These are phyloP conservation scores for Allantophomopsis cytisporea DNA, from an alignment of 2,329 filamentous ascomycete genomes.

Conservation along the genomic window DNA sequence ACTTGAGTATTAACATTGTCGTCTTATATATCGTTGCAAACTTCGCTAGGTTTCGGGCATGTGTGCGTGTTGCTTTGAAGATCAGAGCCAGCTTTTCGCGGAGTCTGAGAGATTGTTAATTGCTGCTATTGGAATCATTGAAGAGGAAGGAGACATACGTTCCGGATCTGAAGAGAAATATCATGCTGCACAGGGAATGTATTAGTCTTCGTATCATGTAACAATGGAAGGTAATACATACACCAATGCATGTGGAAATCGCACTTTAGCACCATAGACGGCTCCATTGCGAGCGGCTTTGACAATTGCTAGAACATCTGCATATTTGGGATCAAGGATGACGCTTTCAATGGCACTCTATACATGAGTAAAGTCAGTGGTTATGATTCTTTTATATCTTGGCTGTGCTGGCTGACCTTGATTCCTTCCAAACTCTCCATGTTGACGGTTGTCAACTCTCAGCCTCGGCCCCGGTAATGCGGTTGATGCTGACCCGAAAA, in stretches of 20 bases:
- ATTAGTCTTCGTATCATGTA: not conserved
- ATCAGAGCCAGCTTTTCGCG: slow-evolving; percentile 68
- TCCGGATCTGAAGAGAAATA: slow-evolving; percentile 89
- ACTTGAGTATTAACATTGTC: slow-evolving; percentile 61
- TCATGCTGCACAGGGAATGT: slow-evolving; percentile 50
- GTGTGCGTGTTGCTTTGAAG: slow-evolving; percentile 74
- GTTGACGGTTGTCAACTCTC: not conserved
- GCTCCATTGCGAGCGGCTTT: slow-evolving; percentile 95
- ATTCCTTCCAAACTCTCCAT: slow-evolving; percentile 1
- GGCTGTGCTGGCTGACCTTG: not conserved
- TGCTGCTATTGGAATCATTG: not conserved
- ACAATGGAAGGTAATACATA: slow-evolving; percentile 20
- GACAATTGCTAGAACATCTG: slow-evolving; percentile 70
- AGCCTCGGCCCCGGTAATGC: not conserved
- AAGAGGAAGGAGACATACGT: slow-evolving; percentile 39
- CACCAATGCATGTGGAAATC: slow-evolving; percentile 95
- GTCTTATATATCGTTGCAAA: slow-evolving; percentile 89
- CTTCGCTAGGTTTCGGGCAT: slow-evolving; percentile 81
- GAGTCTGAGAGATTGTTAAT: slow-evolving; percentile 27
- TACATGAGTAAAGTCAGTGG: not conserved
- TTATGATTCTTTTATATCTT: not conserved
- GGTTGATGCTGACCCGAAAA: slow-evolving; percentile 4
- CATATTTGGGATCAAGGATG: slow-evolving; percentile 71
- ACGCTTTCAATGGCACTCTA: slow-evolving; percentile 51
- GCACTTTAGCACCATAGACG: slow-evolving; percentile 94